Percentiles rank a stretch among this genome's conserved stretches.
These are phyloP conservation scores for Holtermannia corniformis DNA, from an alignment of 768 basidiomycete genomes.

Conservation along the genomic window DNA sequence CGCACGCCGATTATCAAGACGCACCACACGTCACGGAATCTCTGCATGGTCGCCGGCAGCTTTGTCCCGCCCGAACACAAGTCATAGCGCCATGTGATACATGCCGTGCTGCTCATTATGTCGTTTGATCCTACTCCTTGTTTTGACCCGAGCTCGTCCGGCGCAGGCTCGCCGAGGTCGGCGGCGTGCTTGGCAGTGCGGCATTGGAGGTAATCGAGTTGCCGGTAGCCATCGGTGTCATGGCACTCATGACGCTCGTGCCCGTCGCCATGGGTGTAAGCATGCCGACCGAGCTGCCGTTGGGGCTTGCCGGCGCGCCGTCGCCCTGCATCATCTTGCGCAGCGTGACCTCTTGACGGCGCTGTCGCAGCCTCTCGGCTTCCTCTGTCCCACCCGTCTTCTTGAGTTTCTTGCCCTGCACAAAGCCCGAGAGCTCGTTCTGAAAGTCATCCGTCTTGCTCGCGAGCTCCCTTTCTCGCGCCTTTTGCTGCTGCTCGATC, in stretches of 20 bases:
- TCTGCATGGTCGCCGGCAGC: slow-evolving; percentile 75
- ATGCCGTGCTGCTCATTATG: neutral
- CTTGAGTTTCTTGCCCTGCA: slow-evolving; percentile 74
- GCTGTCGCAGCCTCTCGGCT: slow-evolving; percentile 74
- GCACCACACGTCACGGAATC: slow-evolving; percentile 88
- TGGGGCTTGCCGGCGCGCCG: neutral
- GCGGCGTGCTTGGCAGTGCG: too few relatives aligned
- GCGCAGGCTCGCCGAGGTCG: too few relatives aligned
- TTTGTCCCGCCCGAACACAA: slow-evolving; percentile 21
- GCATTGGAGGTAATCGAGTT: neutral
- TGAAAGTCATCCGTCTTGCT: slow-evolving; percentile 58
- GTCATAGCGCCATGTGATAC: neutral
- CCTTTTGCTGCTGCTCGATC: slow-evolving; percentile 78
- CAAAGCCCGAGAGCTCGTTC: slow-evolving; percentile 74
- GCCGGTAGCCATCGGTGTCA: neutral
- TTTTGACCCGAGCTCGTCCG: too few relatives aligned
- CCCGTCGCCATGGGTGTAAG: neutral
- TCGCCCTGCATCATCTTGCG: slow-evolving; percentile 66
- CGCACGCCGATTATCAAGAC: slow-evolving; percentile 85
- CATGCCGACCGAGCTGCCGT: neutral
- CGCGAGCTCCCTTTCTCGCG: slow-evolving; percentile 64
- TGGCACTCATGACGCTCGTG: neutral
- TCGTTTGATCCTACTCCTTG: neutral
- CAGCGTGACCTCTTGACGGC: slow-evolving; percentile 69
- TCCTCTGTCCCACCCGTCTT: slow-evolving; percentile 95